Base-by-base conservation (phyloP, 2,329 filamentous ascomycete species). In the Cladophialophora yegresii region DNA sequence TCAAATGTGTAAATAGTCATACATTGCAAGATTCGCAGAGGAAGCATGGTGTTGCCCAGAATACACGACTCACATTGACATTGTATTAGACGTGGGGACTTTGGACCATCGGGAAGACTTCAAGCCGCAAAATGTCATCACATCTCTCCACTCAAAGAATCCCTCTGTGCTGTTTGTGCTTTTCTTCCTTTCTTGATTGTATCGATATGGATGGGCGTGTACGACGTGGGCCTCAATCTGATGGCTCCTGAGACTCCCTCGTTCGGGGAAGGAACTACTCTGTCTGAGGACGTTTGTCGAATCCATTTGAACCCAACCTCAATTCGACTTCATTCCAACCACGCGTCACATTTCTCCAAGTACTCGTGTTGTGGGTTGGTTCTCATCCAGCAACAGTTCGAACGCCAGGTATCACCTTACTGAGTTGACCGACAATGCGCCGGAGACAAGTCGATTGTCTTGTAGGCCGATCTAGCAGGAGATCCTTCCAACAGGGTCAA, bases 111-210 rank as follows among this genome's bases (percentile, higher is more conserved):
- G 47, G 47, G 22, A 50, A 26, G 22, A 22, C 47, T 50, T 50
- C 23, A 16, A 50, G 47, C 23, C 22, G 20, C 16, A 50, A 50
- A 23, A 50, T 50, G 8, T 13, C 2, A 54, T 54, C 51, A 32
- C 51, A 33, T 30, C 28, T 59, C 57, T 53, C 57, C 57, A 51
- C 57, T 59, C 57, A 59, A 30, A 32, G 51, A 54, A 20, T 23
- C 26, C 28, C 26, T 20, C 54, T 56, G 12, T 33, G 57, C 45
- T 32, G 47, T 32, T 16, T 45, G n/a, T 20, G 26, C 9, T 36
- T 20, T 33, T 20, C 23, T 3, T 28, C 28, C 16, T 30, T 20
- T 51, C 12, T 51, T 51, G 10, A 51, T 20, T n/a, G 20, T 28
- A 5, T 26, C 22, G 22, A 40, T 7, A 16, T 5, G 36, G 13